Base-by-base conservation (phyloP, 1,284 basidiomycete genomes). In the Megacollybia platyphylla region DNA sequence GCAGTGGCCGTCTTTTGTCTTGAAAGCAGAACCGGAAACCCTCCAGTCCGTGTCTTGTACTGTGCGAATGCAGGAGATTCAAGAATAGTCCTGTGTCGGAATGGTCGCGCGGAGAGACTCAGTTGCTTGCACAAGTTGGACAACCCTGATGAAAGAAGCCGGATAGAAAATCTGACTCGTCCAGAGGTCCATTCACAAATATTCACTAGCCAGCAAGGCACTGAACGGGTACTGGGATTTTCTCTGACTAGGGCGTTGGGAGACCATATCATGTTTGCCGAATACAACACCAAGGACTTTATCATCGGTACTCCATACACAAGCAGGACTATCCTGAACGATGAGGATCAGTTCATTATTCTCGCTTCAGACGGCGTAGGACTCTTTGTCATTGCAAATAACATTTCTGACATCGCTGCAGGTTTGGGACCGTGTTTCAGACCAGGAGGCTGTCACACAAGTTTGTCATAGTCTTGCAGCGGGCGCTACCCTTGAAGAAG, bases 41-140 rank as follows among this genome's bases (percentile, higher is more conserved):
- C 20, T 24, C 20, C 20, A 24, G 20, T 24, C 20, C 20, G 20
- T 24, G 20, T 87, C 26, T 61, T 91, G 40, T 91, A 91, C 56
- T 86, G 81, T 27, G 88, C 87, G 31, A 91, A 91, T 54, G 88
- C 85, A 1, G 87, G 87, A n/a, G 82, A 86, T 50, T 83, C 82
- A 4, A 67, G 84, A 35, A 81, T 76, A 1, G 82, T 86, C 26
- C 62, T 86, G 28, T 80, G 81, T 51, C 79, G 88, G 10, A 74
- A 68, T 2, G 88, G 88, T 10, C 76, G 74, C 51, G 88, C 86
- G 1, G 72, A 89, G 3, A 67, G 88, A 37, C 65, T 91, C 54
- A 91, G 87, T 17, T 90, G 91, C 57, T 88, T 91, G 54, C 87
- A 91, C 66, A 91, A 91, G 60, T 87, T 87, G 34, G 79, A 77